These are phyloP conservation scores for Tarenaya hassleriana DNA, from an alignment of 345 rosid species.

Conservation along the genomic window DNA sequence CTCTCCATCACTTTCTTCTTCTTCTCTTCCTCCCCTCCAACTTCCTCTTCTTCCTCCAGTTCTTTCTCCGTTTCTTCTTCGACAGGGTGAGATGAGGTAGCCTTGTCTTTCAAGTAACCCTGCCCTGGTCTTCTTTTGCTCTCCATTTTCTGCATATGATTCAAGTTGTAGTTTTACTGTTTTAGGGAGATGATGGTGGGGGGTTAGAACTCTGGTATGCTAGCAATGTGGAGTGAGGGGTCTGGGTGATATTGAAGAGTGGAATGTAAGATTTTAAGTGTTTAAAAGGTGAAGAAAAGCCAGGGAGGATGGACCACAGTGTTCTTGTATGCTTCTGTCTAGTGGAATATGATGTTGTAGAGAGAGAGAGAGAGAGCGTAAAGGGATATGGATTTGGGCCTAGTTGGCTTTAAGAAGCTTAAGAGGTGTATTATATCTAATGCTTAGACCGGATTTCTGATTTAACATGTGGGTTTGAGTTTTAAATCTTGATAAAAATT, in stretches of 20 bases:
- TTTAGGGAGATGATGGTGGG: slow-evolving; percentile 13
- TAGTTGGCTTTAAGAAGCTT: not conserved
- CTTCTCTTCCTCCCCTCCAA: slow-evolving; percentile 34
- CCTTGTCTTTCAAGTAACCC: slow-evolving; percentile 29
- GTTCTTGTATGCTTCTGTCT: slow-evolving; percentile 31
- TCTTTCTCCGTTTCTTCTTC: too few species aligned
- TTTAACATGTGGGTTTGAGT: slow-evolving; percentile 15
- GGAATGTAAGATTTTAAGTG: slow-evolving; percentile 20
- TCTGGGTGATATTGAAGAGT: slow-evolving; percentile 9
- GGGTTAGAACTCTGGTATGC: not conserved
- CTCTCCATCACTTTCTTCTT: slow-evolving; percentile 11
- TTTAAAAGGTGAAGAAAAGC: slow-evolving; percentile 30
- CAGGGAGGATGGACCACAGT: slow-evolving; percentile 30
- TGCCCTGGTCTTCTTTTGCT: slow-evolving; percentile 28
- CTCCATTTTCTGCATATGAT: slow-evolving; percentile 30
- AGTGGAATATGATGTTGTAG: slow-evolving; percentile 29
- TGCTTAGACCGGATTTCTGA: too few species aligned
- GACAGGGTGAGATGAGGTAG: too few species aligned
- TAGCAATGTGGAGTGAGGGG: slow-evolving; percentile 19
- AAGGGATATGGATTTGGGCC: not conserved
- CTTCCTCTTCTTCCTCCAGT: slow-evolving; percentile 54
- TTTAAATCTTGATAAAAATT: slow-evolving; percentile 2
- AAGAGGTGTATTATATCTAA: too few species aligned
- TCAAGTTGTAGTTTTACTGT: slow-evolving; percentile 3
- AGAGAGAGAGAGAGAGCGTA: not conserved